Conservation (phyloP, 768 basidiomycete species). For the Suillus subluteus region DNA sequence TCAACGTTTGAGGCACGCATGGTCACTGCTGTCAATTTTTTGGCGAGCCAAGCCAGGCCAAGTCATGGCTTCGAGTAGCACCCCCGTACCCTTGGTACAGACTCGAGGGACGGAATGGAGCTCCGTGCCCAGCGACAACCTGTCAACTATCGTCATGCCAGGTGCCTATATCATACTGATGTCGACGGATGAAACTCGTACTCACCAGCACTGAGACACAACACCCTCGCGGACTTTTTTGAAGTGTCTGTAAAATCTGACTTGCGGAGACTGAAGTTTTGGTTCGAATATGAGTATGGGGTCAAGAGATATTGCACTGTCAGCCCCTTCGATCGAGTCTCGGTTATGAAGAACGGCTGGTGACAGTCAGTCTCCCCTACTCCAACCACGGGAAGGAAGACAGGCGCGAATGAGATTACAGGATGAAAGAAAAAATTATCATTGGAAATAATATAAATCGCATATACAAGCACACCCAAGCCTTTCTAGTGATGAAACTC, state of each 20-base stretch:
- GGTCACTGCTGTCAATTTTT: background rate
- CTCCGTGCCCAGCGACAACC: background rate
- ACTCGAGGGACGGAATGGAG: conserved; percentile 1
- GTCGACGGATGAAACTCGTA: background rate
- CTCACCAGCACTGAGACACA: background rate
- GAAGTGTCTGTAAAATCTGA: background rate
- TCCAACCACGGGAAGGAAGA: background rate
- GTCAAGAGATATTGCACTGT: background rate
- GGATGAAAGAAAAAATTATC: background rate
- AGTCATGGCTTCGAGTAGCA: background rate
- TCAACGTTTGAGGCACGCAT: background rate
- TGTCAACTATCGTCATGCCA: background rate
- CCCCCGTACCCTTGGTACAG: background rate
- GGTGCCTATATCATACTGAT: background rate
- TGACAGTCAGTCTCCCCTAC: background rate
- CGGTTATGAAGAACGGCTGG: background rate
- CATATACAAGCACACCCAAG: background rate
- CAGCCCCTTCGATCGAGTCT: background rate
- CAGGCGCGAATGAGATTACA: background rate
- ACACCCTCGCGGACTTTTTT: background rate
- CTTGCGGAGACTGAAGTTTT: background rate
- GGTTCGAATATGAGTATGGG: background rate
- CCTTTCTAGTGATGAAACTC: background rate
- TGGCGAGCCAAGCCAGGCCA: background rate
- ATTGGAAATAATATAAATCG: conserved; percentile 2